A percentile compares a stretch with the other conserved stretches of the same genome.
Conservation (phyloP, 1,284 basidiomycete species). For the Ganoderma resinaceum region DNA sequence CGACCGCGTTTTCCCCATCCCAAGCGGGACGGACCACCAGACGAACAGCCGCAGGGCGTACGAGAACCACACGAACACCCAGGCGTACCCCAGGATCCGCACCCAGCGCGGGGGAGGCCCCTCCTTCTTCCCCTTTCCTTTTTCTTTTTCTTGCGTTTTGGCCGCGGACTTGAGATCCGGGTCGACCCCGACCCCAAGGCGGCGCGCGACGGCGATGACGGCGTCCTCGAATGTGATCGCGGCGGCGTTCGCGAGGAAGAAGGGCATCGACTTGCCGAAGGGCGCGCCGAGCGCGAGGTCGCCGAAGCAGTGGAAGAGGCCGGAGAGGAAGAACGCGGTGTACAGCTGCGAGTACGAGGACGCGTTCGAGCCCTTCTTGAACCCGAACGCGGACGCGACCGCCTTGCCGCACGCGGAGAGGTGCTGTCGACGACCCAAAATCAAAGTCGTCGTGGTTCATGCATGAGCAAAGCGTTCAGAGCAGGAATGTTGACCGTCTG, state of each 20-base stretch:
- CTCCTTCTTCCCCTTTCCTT: neutral
- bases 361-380: neutral
- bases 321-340: conserved; percentile 24
- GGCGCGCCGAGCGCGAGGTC: conserved; percentile 24
- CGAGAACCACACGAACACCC: conserved; percentile 30
- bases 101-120: conserved; percentile 12
- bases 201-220: conserved; percentile 15
- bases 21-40: neutral
- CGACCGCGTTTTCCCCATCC: neutral
- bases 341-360: conserved; percentile 24
- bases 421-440: conserved; percentile 16
- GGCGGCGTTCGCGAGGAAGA: conserved; percentile 23
- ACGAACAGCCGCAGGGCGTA: neutral
- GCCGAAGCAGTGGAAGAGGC: conserved; percentile 20
- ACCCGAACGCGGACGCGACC: neutral
- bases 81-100: conserved; percentile 6
- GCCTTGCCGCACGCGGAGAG: conserved; percentile 9
- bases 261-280: conserved; percentile 7
- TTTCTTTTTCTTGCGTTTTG: neutral
- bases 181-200: conserved; percentile 12
- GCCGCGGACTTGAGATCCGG: neutral
- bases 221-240: conserved; percentile 25
- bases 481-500: neutral
- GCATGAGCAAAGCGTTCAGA: conserved; percentile 15
- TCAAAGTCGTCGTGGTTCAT: conserved; percentile 1